Base-by-base conservation (phyloP, 495 filamentous ascomycete species). In the Apiosordaria backusii region DNA sequence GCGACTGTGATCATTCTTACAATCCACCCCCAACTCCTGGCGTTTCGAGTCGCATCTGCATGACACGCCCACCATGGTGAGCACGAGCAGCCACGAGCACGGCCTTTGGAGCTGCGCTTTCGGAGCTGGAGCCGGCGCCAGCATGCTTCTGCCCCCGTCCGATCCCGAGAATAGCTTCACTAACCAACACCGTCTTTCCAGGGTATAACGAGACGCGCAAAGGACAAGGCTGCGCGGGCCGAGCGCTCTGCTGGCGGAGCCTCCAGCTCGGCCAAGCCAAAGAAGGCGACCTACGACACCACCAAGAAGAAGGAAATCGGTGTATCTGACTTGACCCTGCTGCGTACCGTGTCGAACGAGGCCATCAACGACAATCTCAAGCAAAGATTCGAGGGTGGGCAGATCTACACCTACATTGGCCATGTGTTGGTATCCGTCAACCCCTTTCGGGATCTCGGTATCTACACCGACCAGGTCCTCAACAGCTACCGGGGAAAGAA, bases 371-470 rank as follows among this genome's bases (percentile, higher is more conserved):
- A 97, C 64, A 99, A 99, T 78, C 74, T 99, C 78, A 96, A 97
- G 82, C 92, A 97, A 77, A 89, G 96, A 52, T 99, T 99, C 77
- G 91, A 97, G 72, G 92, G 93, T 83, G 88, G 82, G 68, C 93
- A 98, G 81, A 99, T 99, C 76, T 99, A 99, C 81, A 99, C 96
- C 64, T 99, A 99, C 81, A 99, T 99, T 74, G 96, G 96, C 79
- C 94, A 98, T 91, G 96, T 99, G 77, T 78, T 99, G 84, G 96
- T 99, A 69, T 98, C 96, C 26, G 96, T 99, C 79, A 99, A 99
- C 80, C 96, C 96, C 55, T 99, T 99, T 79, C 88, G 91, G 75
- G 96, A 99, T 74, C 85, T 99, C 83, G 96, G 95, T 63, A 98
- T 99, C 77, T 99, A 99, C 81, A 97, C 93, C 70, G 94, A 98